Evolutionary conservation across 208 protist species (phyloP), one percentile per base, ranked within the genome.

Genomic region (Angomonas ambiguus): DNA sequence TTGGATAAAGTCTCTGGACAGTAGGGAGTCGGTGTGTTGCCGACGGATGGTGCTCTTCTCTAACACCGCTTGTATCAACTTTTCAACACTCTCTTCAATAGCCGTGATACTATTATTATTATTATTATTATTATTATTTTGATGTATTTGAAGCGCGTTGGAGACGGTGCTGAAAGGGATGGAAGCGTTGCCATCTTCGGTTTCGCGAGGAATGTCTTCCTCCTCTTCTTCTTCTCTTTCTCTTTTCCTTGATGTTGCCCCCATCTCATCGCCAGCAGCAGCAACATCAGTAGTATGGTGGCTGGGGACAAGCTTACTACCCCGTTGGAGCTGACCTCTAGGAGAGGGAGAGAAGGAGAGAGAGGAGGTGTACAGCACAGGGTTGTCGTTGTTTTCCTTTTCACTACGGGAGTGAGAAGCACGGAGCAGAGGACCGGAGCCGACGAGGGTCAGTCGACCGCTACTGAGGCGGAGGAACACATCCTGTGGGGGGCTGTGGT

Each of bases 51-150:
- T 32, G 53, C 25, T 67, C 11, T 56, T 53, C 34, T 77, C 51
- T n/a, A 53, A 18, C 42, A 35, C 59, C 32, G 10, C n/a, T 51
- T 84, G 60, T 41, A 81, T 56, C 62, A 65, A 56, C 24, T 56
- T 4, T 0, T 5, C 4, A 27, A 30, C 69, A 45, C 61, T 62
- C 62, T 75, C 62, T 6, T 60, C 42, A n/a, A 65, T 42, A 5
- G 74, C 24, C 13, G 58, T 4, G 32, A 6, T 18, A 20, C 30
- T 63, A 25, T 63, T 13, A 2, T 45, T 2, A 45, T 63, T 49
- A 18, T 45, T 42, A 18, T 45, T 63, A 18, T 38, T 48, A 34
- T 38, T 63, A 25, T 11, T n/a, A 60, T 30, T 60, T 18, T 10
- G 2, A 60, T 11, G 13, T 18, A 22, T 27, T 48, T 11, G 11